Conservation (phyloP, 176 grass and related monocot species). For the Bonia amplexicaulis region DNA sequence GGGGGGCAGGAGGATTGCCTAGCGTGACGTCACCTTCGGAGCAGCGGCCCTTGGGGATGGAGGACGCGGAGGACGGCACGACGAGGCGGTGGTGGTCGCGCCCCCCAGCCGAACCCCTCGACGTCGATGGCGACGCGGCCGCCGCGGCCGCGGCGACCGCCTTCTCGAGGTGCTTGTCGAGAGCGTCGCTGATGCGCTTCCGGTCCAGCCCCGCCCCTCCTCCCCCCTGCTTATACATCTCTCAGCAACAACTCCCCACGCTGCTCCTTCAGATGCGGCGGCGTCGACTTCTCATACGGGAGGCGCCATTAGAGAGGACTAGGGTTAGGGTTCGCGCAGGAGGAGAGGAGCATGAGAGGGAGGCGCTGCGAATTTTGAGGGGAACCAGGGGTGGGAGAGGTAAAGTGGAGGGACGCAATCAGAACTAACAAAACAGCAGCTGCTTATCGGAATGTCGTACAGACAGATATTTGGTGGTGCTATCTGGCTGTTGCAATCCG, state of each 20-base stretch:
- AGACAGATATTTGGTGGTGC: constrained; percentile 14
- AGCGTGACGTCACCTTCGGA: constrained; percentile 44
- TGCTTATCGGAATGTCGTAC: constrained; percentile 4
- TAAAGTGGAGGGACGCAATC: not conserved
- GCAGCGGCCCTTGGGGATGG: constrained; percentile 42
- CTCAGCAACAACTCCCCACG: not conserved
- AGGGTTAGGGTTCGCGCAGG: constrained; percentile 39
- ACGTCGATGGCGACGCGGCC: constrained; percentile 42
- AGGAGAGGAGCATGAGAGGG: constrained; percentile 7
- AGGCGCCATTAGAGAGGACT: constrained; percentile 28
- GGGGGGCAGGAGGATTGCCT: not conserved
- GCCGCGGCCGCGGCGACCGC: not conserved
- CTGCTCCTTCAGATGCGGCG: not conserved
- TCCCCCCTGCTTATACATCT: constrained; percentile 56
- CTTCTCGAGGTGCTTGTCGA: constrained; percentile 74
- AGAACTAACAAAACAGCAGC: not conserved
- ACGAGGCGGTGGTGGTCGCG: constrained; percentile 49
- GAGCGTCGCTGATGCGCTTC: constrained; percentile 61
- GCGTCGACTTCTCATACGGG: constrained; percentile 22
- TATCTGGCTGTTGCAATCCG: not conserved
- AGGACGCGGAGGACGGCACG: constrained; percentile 41
- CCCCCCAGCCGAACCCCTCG: constrained; percentile 41
- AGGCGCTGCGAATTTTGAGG: constrained; percentile 11
- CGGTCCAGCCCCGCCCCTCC: constrained; percentile 45
- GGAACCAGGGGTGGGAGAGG: constrained; percentile 1